Evolutionary conservation across 768 basidiomycete genomes (phyloP).

Genomic region (Lactarius pseudohatsudake): DNA sequence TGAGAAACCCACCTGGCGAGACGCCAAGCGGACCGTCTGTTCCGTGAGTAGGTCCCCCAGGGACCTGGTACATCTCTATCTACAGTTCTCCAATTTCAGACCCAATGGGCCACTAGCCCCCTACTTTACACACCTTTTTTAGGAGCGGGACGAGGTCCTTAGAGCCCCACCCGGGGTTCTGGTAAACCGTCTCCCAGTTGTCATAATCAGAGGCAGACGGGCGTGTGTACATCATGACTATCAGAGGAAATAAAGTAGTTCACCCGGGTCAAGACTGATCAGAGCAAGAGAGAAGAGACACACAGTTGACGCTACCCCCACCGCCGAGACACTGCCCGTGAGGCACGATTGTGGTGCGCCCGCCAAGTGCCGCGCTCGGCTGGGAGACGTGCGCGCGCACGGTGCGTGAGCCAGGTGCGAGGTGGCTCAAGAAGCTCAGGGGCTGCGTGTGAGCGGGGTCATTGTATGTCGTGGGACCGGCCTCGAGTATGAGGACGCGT

Average conservation of each 20-base stretch:
- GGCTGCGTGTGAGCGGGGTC: too few species aligned
- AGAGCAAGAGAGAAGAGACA: too few species aligned
- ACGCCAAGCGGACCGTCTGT: slow-evolving; percentile 45
- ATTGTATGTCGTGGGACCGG: too few species aligned
- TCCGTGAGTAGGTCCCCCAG: slow-evolving; percentile 44
- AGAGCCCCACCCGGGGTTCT: slow-evolving; percentile 63
- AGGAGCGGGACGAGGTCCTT: slow-evolving; percentile 56
- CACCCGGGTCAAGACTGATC: background rate
- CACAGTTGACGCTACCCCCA: too few species aligned
- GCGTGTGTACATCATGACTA: slow-evolving; percentile 49
- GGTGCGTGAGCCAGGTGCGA: too few species aligned
- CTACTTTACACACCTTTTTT: slow-evolving; percentile 45
- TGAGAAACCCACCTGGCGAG: slow-evolving; percentile 32
- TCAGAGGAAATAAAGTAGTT: too few species aligned
- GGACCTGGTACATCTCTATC: slow-evolving; percentile 43
- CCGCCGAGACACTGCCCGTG: too few species aligned
- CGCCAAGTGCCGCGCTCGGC: too few species aligned
- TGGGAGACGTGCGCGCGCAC: too few species aligned
- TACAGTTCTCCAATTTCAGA: slow-evolving; percentile 16
- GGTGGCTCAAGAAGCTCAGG: too few species aligned
- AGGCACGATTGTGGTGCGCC: too few species aligned
- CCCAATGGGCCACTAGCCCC: background rate
- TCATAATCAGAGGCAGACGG: slow-evolving; percentile 64
- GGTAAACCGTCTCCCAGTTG: slow-evolving; percentile 52
- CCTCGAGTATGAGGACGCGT: too few species aligned